These are phyloP conservation scores for Neonectria neomacrospora DNA, from an alignment of 2,329 filamentous ascomycete genomes.

Conservation along the genomic window DNA sequence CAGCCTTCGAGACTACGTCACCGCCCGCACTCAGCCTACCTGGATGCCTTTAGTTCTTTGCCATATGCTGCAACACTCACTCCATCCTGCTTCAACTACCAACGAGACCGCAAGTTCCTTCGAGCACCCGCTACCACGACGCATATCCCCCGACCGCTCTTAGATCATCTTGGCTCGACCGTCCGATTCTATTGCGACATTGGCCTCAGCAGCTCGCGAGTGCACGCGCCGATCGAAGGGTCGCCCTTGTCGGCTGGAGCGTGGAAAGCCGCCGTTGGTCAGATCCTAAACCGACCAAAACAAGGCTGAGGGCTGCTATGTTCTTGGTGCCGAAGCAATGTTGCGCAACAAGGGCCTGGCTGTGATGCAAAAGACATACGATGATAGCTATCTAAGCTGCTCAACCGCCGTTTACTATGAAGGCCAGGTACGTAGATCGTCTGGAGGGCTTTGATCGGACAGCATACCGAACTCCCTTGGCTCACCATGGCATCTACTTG, in stretches of 20 bases:
- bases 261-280: slow-evolving; percentile 12
- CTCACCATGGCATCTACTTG: slow-evolving; percentile 22
- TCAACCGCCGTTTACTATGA: slow-evolving; percentile 98
- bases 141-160: background rate
- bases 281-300: slow-evolving; percentile 20
- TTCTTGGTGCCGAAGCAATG: slow-evolving; percentile 54
- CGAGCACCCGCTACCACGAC: slow-evolving; percentile 14
- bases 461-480: slow-evolving; percentile 2
- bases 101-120: slow-evolving; percentile 17
- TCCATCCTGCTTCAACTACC: slow-evolving; percentile 35
- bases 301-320: slow-evolving; percentile 45
- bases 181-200: slow-evolving; percentile 1
- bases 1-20: slow-evolving; percentile 42
- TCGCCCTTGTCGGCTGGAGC: slow-evolving; percentile 4
- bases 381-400: slow-evolving; percentile 94
- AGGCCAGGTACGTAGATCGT: slow-evolving; percentile 71
- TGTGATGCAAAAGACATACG: slow-evolving; percentile 95
- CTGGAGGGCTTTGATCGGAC: background rate
- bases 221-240: slow-evolving; percentile 16
- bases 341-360: slow-evolving; percentile 68
- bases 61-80: slow-evolving; percentile 28
- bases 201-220: slow-evolving; percentile 11
- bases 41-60: slow-evolving; percentile 28
- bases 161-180: background rate
- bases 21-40: slow-evolving; percentile 34